Evolutionary conservation across 345 rosid species (phyloP).

Genomic region (Syzygium grande): DNA sequence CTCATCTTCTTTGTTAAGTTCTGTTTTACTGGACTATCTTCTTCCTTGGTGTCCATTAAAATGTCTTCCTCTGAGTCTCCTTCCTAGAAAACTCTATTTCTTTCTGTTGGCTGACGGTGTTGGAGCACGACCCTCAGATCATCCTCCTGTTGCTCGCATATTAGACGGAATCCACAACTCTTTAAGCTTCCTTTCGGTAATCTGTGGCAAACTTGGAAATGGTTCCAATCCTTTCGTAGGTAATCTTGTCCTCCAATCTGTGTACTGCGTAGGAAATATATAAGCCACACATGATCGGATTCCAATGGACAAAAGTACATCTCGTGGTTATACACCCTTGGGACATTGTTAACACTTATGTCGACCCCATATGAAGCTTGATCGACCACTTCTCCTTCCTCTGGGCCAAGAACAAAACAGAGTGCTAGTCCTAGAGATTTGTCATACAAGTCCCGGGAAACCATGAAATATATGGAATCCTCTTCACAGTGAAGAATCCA

Average conservation of each 20-base stretch:
- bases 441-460: neutral
- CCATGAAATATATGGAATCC: neutral
- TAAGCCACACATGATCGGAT: neutral
- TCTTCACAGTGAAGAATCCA: neutral
- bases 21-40: too few species aligned
- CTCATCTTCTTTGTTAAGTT: neutral
- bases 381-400: neutral
- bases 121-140: too few species aligned
- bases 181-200: neutral
- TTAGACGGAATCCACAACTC: neutral
- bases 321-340: too few species aligned
- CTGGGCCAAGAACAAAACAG: neutral
- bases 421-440: neutral
- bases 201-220: neutral
- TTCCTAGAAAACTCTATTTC: too few species aligned
- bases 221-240: fast-evolving
- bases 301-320: too few species aligned
- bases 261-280: fast-evolving
- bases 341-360: fast-evolving
- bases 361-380: neutral
- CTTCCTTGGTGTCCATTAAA: too few species aligned
- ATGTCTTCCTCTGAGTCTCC: too few species aligned
- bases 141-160: neutral
- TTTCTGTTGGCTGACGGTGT: too few species aligned
- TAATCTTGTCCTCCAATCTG: too few species aligned